These are phyloP conservation scores for Rickenella mellea DNA, from an alignment of 768 basidiomycete genomes.

Conservation along the genomic window DNA sequence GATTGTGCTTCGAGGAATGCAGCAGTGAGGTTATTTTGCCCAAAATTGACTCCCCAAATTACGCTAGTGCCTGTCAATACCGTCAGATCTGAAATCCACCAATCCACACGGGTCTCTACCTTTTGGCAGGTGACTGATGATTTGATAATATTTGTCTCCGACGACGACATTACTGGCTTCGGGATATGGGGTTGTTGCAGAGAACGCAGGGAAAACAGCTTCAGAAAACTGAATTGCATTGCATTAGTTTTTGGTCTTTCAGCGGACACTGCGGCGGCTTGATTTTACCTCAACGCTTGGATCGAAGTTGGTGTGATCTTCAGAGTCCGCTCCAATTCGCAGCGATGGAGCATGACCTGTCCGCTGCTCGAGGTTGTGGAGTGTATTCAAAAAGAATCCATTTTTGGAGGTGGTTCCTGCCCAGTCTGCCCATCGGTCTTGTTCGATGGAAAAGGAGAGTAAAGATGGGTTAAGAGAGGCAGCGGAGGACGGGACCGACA, in stretches of 20 bases:
- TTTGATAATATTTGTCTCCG: slow-evolving; percentile 47
- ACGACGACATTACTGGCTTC: slow-evolving; percentile 55
- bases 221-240: slow-evolving; percentile 43
- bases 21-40: slow-evolving; percentile 39
- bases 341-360: slow-evolving; percentile 46
- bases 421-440: slow-evolving; percentile 68
- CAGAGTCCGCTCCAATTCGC: slow-evolving; percentile 44
- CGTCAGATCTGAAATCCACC: too few species aligned
- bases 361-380: slow-evolving; percentile 44
- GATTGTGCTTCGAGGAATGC: slow-evolving; percentile 37
- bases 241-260: background rate
- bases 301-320: slow-evolving; percentile 51
- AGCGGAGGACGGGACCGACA: slow-evolving; percentile 25
- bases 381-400: slow-evolving; percentile 48
- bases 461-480: slow-evolving; percentile 33
- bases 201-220: slow-evolving; percentile 38
- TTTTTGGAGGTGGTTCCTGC: slow-evolving; percentile 40
- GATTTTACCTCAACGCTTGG: slow-evolving; percentile 31
- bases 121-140: slow-evolving; percentile 43
- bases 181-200: slow-evolving; percentile 47
- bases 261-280: background rate
- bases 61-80: slow-evolving; percentile 55
- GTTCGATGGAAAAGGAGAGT: slow-evolving; percentile 59
- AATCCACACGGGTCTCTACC: too few species aligned
- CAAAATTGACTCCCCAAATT: slow-evolving; percentile 63